A percentile compares a stretch with the other conserved stretches of the same genome.
These are phyloP conservation scores for Paramecium tetraurelia DNA, from an alignment of 73 alveolate species.

Conservation along the genomic window DNA sequence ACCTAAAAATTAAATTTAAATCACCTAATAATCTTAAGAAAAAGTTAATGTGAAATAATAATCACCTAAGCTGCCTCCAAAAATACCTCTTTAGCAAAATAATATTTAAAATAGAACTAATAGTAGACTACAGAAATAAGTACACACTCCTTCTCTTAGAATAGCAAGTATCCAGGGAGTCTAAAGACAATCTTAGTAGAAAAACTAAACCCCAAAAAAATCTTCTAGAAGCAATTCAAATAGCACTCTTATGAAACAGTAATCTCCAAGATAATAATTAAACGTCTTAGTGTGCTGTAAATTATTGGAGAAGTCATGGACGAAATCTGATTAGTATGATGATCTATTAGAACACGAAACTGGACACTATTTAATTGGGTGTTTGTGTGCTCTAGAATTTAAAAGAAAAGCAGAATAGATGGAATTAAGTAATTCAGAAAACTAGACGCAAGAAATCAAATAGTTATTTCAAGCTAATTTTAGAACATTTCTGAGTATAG, in stretches of 20 bases:
- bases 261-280: neutral
- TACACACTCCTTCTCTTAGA: neutral
- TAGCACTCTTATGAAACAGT: neutral
- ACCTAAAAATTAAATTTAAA: neutral
- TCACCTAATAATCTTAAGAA: neutral
- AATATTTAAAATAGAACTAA: neutral
- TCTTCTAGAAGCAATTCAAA: neutral
- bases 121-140: neutral
- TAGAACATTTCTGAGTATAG: neutral
- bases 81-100: neutral
- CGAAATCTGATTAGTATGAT: neutral
- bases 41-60: neutral
- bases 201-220: neutral
- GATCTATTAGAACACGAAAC: constrained; percentile 35
- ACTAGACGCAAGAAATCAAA: neutral
- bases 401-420: constrained; percentile 2
- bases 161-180: neutral
- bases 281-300: neutral
- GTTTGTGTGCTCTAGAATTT: constrained; percentile 41
- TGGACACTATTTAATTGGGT: constrained; percentile 50
- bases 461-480: neutral
- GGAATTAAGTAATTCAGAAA: neutral
- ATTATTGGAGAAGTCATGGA: constrained; percentile 22
- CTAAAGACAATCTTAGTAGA: neutral
- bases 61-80: neutral